A percentile compares a stretch with the other conserved stretches of the same genome.
Evolutionary conservation across 2,329 filamentous ascomycete species (phyloP).

Genomic region (Sordariomycetes sp.): DNA sequence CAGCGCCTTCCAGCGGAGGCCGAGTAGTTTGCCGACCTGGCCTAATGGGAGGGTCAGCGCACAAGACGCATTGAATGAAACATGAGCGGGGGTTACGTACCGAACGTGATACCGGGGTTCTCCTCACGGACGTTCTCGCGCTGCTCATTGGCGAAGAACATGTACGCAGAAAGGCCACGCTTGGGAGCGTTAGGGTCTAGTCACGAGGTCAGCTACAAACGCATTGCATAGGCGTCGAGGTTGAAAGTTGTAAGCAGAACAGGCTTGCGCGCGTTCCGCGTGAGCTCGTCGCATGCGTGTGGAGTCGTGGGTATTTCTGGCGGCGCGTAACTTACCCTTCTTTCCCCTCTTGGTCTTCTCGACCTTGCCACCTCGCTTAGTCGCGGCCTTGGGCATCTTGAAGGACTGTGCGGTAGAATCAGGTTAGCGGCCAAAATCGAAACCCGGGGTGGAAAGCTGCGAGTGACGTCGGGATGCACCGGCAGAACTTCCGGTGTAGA

Average conservation of each 20-base stretch:
- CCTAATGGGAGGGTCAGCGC: conserved; percentile 30
- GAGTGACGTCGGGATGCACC: not conserved
- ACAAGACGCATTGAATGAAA: conserved; percentile 11
- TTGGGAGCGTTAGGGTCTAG: conserved; percentile 94
- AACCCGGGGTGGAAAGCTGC: not conserved
- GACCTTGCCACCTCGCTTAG: conserved; percentile 39
- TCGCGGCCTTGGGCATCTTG: conserved; percentile 47
- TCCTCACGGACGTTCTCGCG: conserved; percentile 96
- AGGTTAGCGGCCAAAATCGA: not conserved
- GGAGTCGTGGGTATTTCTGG: not conserved
- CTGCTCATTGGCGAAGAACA: conserved; percentile 99
- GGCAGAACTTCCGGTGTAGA: not conserved
- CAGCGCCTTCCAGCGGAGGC: conserved; percentile 97
- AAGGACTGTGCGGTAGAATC: not conserved
- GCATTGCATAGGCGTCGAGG: not conserved
- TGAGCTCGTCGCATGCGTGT: not conserved
- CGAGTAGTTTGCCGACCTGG: conserved; percentile 95
- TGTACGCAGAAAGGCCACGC: conserved; percentile 98
- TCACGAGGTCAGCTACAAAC: not conserved
- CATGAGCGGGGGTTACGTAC: conserved; percentile 26
- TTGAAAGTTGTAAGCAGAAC: not conserved
- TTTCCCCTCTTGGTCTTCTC: conserved; percentile 38
- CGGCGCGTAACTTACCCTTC: conserved; percentile 38
- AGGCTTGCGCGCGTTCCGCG: not conserved
- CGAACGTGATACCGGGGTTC: conserved; percentile 95